These are phyloP conservation scores for Saturnispora zaruensis DNA, from an alignment of 805 yeast species.

Conservation along the genomic window DNA sequence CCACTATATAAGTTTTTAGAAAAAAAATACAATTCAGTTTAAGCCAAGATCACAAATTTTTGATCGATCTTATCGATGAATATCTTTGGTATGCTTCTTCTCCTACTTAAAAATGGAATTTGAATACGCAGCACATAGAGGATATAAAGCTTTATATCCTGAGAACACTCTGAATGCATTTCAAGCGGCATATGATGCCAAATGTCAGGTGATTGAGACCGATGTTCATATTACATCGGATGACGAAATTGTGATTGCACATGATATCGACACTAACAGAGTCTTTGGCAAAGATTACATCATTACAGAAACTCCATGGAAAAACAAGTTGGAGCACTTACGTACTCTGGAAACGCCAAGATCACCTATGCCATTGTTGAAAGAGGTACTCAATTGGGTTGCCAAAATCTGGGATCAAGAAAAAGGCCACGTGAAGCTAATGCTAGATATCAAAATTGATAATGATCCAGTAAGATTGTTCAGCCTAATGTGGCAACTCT, in stretches of 20 bases:
- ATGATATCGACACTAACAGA: conserved; percentile 28
- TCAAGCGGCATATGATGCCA: conserved; percentile 28
- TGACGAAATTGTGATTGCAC: conserved; percentile 27
- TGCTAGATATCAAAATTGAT: conserved; percentile 30
- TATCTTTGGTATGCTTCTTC: not conserved
- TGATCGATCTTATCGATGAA: not conserved
- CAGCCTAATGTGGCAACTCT: conserved; percentile 19
- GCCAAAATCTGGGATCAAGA: conserved; percentile 34
- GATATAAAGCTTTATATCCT: conserved; percentile 25
- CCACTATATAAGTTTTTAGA: not conserved
- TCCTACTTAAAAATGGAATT: not conserved
- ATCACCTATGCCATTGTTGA: conserved; percentile 27
- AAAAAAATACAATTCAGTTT: not conserved
- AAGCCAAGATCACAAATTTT: not conserved
- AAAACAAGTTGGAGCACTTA: conserved; percentile 22
- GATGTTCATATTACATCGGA: conserved; percentile 32
- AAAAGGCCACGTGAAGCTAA: conserved; percentile 31
- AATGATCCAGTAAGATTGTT: conserved; percentile 24
- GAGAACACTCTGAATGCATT: conserved; percentile 32
- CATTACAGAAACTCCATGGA: conserved; percentile 23
- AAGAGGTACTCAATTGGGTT: conserved; percentile 27
- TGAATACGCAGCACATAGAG: conserved; percentile 7
- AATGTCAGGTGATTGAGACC: conserved; percentile 29
- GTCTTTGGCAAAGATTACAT: conserved; percentile 25
- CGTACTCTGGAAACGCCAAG: conserved; percentile 27